A percentile compares a stretch with the other conserved stretches of the same genome.
These are phyloP conservation scores for Coffea eugenioides DNA, from an alignment of 257 asterid species.

Conservation along the genomic window DNA sequence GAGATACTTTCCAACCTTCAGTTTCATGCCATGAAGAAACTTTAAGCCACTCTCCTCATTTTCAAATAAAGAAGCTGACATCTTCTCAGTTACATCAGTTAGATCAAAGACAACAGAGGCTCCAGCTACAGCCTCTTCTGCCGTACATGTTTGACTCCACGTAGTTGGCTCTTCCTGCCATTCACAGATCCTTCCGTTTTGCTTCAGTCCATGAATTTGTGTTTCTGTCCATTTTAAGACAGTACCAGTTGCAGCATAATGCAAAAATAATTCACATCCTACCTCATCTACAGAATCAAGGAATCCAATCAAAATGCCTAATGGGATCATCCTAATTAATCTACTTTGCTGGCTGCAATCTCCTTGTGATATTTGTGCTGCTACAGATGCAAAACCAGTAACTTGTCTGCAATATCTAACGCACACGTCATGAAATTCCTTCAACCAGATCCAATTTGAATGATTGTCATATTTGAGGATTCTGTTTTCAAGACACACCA, in stretches of 20 bases:
- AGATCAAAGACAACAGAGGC: constrained; percentile 54
- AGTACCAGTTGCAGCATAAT: constrained; percentile 66
- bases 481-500: constrained; percentile 27
- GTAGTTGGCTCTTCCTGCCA: constrained; percentile 18
- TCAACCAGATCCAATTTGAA: constrained; percentile 48
- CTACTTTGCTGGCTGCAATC: constrained; percentile 29
- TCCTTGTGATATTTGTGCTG: constrained; percentile 24
- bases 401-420: constrained; percentile 21
- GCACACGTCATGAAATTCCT: constrained; percentile 43
- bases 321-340: constrained; percentile 53
- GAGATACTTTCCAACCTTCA: constrained; percentile 45
- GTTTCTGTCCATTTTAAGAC: constrained; percentile 27
- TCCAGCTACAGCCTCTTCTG: constrained; percentile 61
- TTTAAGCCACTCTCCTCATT: constrained; percentile 50
- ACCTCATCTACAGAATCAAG: constrained; percentile 34
- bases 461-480: constrained; percentile 28
- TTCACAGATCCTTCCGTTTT: constrained; percentile 31
- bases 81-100: constrained; percentile 45
- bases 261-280: constrained; percentile 62
- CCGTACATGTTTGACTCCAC: constrained; percentile 39
- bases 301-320: constrained; percentile 57
- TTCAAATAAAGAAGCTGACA: constrained; percentile 49
- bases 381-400: constrained; percentile 25
- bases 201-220: constrained; percentile 33
- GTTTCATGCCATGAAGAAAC: constrained; percentile 47